Evolutionary conservation across 768 basidiomycete species (phyloP).

Genomic region (Auricularia sp.): DNA sequence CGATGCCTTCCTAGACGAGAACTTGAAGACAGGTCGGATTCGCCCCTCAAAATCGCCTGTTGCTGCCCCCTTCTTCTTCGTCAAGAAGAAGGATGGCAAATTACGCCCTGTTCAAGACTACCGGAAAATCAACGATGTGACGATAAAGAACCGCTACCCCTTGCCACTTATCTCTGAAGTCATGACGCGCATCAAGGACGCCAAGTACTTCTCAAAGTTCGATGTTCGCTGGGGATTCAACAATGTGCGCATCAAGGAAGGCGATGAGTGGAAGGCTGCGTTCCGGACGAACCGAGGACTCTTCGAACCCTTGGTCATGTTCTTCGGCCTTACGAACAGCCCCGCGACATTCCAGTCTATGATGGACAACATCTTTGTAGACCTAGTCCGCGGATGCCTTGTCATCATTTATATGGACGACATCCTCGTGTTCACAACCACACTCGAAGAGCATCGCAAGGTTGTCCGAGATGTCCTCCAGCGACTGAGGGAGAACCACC

Average conservation of each 20-base stretch:
- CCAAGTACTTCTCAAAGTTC: slow-evolving; percentile 18
- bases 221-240: slow-evolving; percentile 26
- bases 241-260: slow-evolving; percentile 25
- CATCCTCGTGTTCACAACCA: slow-evolving; percentile 20
- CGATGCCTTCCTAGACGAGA: slow-evolving; percentile 16
- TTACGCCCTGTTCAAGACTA: slow-evolving; percentile 13
- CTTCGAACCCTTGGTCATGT: slow-evolving; percentile 33
- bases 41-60: slow-evolving; percentile 13
- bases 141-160: slow-evolving; percentile 23
- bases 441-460: slow-evolving; percentile 2
- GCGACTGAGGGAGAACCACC: slow-evolving; percentile 17
- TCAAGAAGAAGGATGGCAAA: slow-evolving; percentile 18
- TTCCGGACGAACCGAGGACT: slow-evolving; percentile 27
- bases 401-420: slow-evolving; percentile 25
- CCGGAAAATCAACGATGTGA: slow-evolving; percentile 21
- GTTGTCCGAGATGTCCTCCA: slow-evolving; percentile 18
- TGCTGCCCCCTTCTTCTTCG: slow-evolving; percentile 7
- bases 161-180: slow-evolving; percentile 23
- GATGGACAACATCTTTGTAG: slow-evolving; percentile 22
- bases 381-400: slow-evolving; percentile 17
- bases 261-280: slow-evolving; percentile 33
- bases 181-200: slow-evolving; percentile 12
- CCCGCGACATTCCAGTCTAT: slow-evolving; percentile 27
- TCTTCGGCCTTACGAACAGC: slow-evolving; percentile 26
- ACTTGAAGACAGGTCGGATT: slow-evolving; percentile 11